phyloP scores from a whole-genome alignment of 2,329 filamentous ascomycete species.

The Sporothrix dimorphospora region DNA sequence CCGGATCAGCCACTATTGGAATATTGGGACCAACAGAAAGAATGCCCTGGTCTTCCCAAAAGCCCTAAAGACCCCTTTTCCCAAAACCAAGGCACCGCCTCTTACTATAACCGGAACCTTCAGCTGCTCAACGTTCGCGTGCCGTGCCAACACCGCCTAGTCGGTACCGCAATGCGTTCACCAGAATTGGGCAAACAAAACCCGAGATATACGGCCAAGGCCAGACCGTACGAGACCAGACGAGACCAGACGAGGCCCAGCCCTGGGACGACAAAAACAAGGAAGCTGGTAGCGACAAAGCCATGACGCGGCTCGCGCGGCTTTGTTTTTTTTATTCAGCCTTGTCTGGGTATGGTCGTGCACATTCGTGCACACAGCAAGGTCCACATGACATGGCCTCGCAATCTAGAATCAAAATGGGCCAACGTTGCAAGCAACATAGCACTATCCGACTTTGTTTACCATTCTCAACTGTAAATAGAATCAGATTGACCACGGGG shows the following conservation, averaged over 20 bases:
- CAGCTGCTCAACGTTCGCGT: neutral
- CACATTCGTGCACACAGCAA: too few species aligned
- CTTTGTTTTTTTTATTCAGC: neutral
- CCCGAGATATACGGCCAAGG: neutral
- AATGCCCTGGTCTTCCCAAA: too few species aligned
- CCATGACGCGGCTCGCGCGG: neutral
- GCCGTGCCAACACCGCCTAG: neutral
- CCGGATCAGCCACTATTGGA: too few species aligned
- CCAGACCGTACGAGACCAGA: neutral
- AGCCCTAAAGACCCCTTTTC: too few species aligned
- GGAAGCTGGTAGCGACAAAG: neutral
- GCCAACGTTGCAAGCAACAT: too few species aligned
- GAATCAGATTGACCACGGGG: too few species aligned
- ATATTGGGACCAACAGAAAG: too few species aligned
- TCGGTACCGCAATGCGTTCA: neutral
- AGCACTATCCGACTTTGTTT: too few species aligned
- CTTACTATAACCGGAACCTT: neutral
- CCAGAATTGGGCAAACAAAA: neutral
- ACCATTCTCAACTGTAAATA: too few species aligned
- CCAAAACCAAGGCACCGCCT: neutral
- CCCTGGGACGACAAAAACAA: neutral
- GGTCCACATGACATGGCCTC: too few species aligned
- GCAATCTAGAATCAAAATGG: too few species aligned
- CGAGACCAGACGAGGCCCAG: neutral
- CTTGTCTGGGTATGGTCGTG: too few species aligned